Evolutionary conservation across 192 early-diverging fungal genomes (phyloP), one percentile per base, ranked within the genome.

Genomic region (Jimgerdemannia flammicorona): DNA sequence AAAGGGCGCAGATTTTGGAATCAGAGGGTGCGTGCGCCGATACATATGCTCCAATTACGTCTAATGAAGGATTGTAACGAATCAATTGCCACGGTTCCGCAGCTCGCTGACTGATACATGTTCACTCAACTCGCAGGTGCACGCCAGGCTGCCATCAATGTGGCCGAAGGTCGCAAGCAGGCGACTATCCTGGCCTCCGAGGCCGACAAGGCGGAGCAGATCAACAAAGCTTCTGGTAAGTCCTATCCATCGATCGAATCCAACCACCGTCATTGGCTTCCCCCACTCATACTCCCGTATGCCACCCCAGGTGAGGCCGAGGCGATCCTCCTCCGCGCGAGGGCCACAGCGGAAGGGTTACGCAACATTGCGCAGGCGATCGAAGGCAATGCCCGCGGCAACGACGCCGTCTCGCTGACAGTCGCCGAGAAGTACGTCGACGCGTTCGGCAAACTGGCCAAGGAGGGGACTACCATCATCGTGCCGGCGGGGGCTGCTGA

Each of bases 371-470:
- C 95, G 0, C 74, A 79, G 11, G 94, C 96, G 39, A 96, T 99
- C 74, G 70, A 79, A 44, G 77, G 84, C 42, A 75, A 81, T 4
- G 82, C 88, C 44, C 84, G 85, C 43, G 96, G 95, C 40, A 87
- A 90, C 72, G 89, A 97, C 71, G 96, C 97, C 0, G 93, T 97
- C 2, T 88, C 95, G 3, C 84, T 99, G 74, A 92, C 93, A 29
- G 91, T 99, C 20, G 97, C 97, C 39, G 96, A 99, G 80, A 95
- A 96, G 84, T 99, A 98, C 77, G 95, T 99, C 69, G 94, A 97
- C 59, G 93, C 95, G 7, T 98, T 98, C 84, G 93, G 90, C 17
- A 84, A 89, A 74, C 86, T 99, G 68, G 97, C 97, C 49, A 99
- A 99, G 84, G 90, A 98, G 80, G 84, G 90, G 43, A 98, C 91